Base-by-base conservation (phyloP, 257 asterid species). In the Marsdenia floribunda region DNA sequence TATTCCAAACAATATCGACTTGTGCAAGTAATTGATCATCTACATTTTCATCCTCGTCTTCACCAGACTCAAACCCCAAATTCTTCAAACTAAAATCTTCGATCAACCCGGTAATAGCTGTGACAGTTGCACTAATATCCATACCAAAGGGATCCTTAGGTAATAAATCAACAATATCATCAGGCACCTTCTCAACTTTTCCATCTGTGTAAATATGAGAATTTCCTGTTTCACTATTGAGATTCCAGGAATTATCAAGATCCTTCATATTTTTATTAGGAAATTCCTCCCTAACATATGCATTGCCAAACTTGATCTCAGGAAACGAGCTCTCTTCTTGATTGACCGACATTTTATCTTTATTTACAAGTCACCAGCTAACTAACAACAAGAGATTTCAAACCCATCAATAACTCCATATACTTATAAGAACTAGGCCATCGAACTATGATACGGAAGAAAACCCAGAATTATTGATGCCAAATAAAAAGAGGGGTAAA, bases 71-170 rank as follows among this genome's bases (percentile, higher is more conserved):
- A 65, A 83, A 78, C 35, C 83, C 87, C 64, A 74, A 81, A 78
- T 77, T 60, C 29, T 77, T 78, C n/a, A 74, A 71, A 71, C 83
- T 81, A 78, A 86, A 73, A 75, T 86, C 93, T 78, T 87, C 91
- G 13, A 87, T 73, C 89, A 81, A 87, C 72, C 82, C 83, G 21
- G 79, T 75, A 71, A 91, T 61, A 53, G 84, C 80, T 0, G 85
- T 80, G 37, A 87, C 65, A 14, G 82, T 81, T 73, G 88, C 79
- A 55, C 79, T 70, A 21, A 82, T 77, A 60, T 75, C 83, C 88
- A 85, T 85, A 70, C 73, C 91, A 60, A 91, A 91, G n/a, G 94
- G 94, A 84, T 91, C 94, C 47, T 21, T 67, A 4, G 97, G 98
- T 80, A 92, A 86, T 76, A 85, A 65, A 84, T 85, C 87, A 82